Evolutionary conservation across 805 yeast species (phyloP), one percentile per base, ranked within the genome.

Genomic region (Yamadazyma akitaensis): DNA sequence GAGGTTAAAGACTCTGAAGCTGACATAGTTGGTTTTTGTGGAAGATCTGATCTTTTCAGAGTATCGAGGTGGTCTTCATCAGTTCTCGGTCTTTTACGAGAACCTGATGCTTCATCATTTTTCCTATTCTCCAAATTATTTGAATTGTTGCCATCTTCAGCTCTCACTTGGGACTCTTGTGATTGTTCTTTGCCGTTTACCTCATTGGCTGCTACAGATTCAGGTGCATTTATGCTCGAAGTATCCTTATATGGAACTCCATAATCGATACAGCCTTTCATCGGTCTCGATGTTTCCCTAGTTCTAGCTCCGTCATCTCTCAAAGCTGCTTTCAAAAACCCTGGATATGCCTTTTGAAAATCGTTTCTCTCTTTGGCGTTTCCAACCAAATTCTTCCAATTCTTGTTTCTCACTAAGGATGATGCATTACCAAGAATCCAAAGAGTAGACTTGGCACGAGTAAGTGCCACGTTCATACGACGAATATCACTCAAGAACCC

Each of bases 401-500:
- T 80, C 19, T 70, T 70, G 60, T 90, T 85, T 44, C 78, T 68
- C 6, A 62, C 56, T 53, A 92, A 75, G 1, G 95, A 81, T n/a
- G 73, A 68, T 26, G 75, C 78, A 55, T 87, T 83, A 17, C 99
- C 99, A 13, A 95, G 64, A 47, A 94, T 83, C 98, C 98, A 94
- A 53, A 94, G 70, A 0, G 98, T 86, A 1, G 95, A 77, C 55
- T 85, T 80, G 0, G 98, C 97, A 70, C 99, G 86, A 0, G 98
- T 92, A 32, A 94, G 68, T 0, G 97, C 98, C 44, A 94, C 99
- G 64, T 94, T 94, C 96, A 94, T 88, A 71, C 99, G 87, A 53
- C 99, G 78, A 33, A 84, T 77, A 66, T 94, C 99, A 40, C 85
- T 84, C 62, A 94, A 75, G 67, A 94, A 94, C 14, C 98, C 99